Conservation (phyloP, 148 eudicot species). For the Amaranthus palmeri region DNA sequence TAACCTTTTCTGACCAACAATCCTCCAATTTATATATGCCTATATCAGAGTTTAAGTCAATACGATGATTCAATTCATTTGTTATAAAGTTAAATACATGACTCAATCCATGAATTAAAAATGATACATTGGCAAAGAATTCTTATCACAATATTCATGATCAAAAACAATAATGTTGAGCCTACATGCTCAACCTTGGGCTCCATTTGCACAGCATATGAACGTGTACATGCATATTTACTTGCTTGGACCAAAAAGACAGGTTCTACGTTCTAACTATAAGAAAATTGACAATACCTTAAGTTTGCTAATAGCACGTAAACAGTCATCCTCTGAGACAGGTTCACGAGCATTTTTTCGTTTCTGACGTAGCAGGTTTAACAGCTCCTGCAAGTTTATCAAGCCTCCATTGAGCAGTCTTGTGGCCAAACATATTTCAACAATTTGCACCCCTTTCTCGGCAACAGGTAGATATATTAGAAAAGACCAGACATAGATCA, state of each 20-base stretch:
- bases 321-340: constrained; percentile 91
- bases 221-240: background rate
- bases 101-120: background rate
- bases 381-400: constrained; percentile 87
- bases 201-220: background rate
- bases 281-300: constrained; percentile 47
- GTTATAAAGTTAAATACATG: background rate
- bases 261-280: background rate
- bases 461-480: constrained; percentile 26
- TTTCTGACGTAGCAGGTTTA: constrained; percentile 59
- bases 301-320: constrained; percentile 96
- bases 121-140: background rate
- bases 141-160: background rate
- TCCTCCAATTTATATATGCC: too few relatives aligned
- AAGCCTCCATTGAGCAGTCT: constrained; percentile 87
- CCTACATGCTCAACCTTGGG: background rate
- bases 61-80: background rate
- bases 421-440: constrained; percentile 88
- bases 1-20: too few relatives aligned
- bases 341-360: constrained; percentile 86
- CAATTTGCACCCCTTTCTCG: constrained; percentile 85
- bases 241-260: background rate
- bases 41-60: too few relatives aligned
- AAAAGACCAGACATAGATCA: background rate
- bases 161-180: background rate